Conservation (phyloP, 495 filamentous ascomycete species). For the Aspergillus nidulans region DNA sequence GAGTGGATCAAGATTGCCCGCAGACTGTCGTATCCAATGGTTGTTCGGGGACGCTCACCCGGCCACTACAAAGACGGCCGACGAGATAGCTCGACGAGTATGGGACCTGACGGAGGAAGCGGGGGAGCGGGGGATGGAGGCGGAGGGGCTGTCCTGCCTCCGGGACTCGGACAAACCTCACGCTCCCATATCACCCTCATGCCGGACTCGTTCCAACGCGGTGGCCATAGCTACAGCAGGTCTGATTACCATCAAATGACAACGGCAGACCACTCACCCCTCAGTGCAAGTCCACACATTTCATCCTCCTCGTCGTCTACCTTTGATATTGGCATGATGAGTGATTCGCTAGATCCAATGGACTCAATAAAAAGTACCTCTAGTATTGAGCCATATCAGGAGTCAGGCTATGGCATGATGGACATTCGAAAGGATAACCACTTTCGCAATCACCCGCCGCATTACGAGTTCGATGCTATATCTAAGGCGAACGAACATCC, state of each 20-base stretch:
- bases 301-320: constrained; percentile 42
- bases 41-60: constrained; percentile 87
- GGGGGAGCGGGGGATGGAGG: constrained; percentile 32
- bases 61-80: constrained; percentile 89
- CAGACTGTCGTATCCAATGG: constrained; percentile 77
- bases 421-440: constrained; percentile 22
- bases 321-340: constrained; percentile 36
- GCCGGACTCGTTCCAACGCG: constrained; percentile 32
- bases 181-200: constrained; percentile 34
- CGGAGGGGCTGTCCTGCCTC: constrained; percentile 27
- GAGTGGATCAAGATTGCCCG: constrained; percentile 76
- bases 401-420: constrained; percentile 25
- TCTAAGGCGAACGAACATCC: constrained; percentile 19
- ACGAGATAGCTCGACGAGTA: constrained; percentile 64
- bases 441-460: constrained; percentile 16
- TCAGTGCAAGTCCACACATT: constrained; percentile 39
- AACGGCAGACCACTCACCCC: constrained; percentile 33
- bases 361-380: constrained; percentile 34
- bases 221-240: constrained; percentile 32
- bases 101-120: constrained; percentile 60
- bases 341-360: constrained; percentile 41
- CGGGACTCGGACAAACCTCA: constrained; percentile 30
- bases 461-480: constrained; percentile 23
- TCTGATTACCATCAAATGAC: constrained; percentile 35
- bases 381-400: constrained; percentile 35